Base-by-base conservation (phyloP, 148 eudicot species). In the Salicornia ramosissima region DNA sequence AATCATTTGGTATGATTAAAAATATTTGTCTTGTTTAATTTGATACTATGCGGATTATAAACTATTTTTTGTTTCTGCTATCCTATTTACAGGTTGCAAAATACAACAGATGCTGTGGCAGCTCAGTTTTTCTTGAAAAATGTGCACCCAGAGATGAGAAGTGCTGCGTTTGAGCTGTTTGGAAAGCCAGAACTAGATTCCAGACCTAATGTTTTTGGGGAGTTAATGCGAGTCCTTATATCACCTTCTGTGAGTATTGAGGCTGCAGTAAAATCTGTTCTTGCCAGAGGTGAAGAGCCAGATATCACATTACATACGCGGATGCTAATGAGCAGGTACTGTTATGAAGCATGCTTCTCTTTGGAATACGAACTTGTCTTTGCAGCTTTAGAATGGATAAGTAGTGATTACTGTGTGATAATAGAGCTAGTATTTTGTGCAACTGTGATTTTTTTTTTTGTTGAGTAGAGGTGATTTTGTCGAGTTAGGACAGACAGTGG, bases 111-210 rank as follows among this genome's bases (percentile, higher is more conserved):
- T 86, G 96, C 97, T 33, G 87, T 92, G 81, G 97, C 87, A 51
- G 84, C 96, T 76, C 97, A 92, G 78, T 92, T 92, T 84, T 92
- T 92, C 87, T 81, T 90, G 70, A 90, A 92, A 80, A 92, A 85
- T 72, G 73, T 88, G 36, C 85, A 88, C 67, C 58, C 77, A 28
- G 82, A 83, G 53, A 90, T 90, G 97, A 88, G 88, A 57, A 82
- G 65, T 59, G 84, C 87, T 15, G 96, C 97, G 36, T 72, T 80
- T 53, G 77, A 82, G 78, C 71, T 92, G 68, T 92, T 87, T 84
- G 96, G 94, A 33, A 79, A 58, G 55, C 88, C 91, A 25, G 87
- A 92, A 46, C 86, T 90, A 64, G 69, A 77, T 25, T 52, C 74
- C 56, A 85, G 93, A 80, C 90, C 96, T 60, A 92, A 92, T 79